A percentile compares a stretch with the other conserved stretches of the same genome.
Evolutionary conservation across 2,329 filamentous ascomycete species (phyloP).

Genomic region (Colletotrichum magnum): DNA sequence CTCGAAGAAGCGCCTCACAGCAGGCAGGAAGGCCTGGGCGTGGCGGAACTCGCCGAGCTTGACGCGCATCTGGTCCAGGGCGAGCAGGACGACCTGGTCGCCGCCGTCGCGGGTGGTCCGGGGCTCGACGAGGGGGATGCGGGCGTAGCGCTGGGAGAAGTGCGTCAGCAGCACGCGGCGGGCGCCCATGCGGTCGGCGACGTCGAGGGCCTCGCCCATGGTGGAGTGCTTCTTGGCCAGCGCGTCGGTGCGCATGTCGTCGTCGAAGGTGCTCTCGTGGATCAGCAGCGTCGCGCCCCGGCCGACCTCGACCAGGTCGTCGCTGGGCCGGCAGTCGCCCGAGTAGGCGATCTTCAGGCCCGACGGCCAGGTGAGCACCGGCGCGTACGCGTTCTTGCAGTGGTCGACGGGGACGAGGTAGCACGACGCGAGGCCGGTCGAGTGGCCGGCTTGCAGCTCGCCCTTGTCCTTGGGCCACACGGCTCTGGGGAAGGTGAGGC

Average conservation of each 20-base stretch:
- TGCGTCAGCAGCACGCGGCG: conserved; percentile 89
- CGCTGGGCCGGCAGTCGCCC: conserved; percentile 89
- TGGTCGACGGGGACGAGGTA: conserved; percentile 80
- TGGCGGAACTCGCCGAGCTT: conserved; percentile 78
- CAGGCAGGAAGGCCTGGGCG: conserved; percentile 74
- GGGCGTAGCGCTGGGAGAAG: conserved; percentile 94
- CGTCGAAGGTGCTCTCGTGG: conserved; percentile 96
- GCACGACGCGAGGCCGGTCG: conserved; percentile 75
- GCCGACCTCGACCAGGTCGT: conserved; percentile 79
- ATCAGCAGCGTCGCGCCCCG: conserved; percentile 84
- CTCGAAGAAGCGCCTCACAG: conserved; percentile 70
- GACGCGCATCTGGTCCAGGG: conserved; percentile 85
- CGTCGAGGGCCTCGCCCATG: conserved; percentile 84
- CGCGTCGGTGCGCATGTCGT: conserved; percentile 84
- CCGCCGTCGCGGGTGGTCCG: conserved; percentile 51
- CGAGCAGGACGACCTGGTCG: conserved; percentile 77
- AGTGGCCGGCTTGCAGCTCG: conserved; percentile 58
- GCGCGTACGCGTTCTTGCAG: conserved; percentile 83
- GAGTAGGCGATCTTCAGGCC: conserved; percentile 93
- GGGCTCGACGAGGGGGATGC: conserved; percentile 70
- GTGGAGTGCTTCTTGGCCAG: conserved; percentile 92
- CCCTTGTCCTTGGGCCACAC: conserved; percentile 42
- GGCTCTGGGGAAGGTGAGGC: conserved; percentile 53
- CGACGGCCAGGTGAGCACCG: conserved; percentile 82
- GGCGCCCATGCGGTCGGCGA: conserved; percentile 85